Base-by-base conservation (phyloP, 768 basidiomycete genomes). In the Megacollybia marginata region DNA sequence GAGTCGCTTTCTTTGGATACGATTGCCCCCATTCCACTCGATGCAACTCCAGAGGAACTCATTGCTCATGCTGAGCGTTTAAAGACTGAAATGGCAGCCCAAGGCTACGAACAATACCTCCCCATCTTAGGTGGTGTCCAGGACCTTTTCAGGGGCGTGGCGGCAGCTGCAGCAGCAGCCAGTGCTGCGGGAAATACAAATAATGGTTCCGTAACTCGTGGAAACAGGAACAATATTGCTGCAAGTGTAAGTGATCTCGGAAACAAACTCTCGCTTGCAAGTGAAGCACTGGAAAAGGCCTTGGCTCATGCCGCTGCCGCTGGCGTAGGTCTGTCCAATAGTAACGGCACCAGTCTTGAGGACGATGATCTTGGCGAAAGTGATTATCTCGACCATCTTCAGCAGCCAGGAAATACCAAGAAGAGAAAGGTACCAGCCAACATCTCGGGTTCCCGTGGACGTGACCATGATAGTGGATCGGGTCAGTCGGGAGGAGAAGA, bases 391-490 rank as follows among this genome's bases (percentile, higher is more conserved):
- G 85, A 88, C 62, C 83, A 85, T 57, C 65, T 83, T 31, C 82
- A 78, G 53, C 88, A 88, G 54, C 87, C 82, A 3, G 84, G 83
- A 8, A 92, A 92, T 58, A 85, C 87, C 44, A 92, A 92, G 78
- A 92, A 92, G 69, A 75, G 89, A 44, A 92, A 92, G 62, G 88
- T 92, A 2, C 89, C 90, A 1, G 76, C 79, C 34, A 83, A 87
- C 62, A 72, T 74, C 48, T 73, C 72, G 42, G 74, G 76, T 50
- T 11, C 57, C 1, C 51, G 53, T n/a, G 67, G 67, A 31, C 52
- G 57, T 33, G 57, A 56, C 2, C 58, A 61, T 10, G 57, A 59
- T 10, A 57, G 57, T 9, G 61, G 61, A 1, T 56, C 62, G 1
- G 49, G 52, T 9, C 62, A 60, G 8, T 50, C 57, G 36, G 59